Base-by-base conservation (phyloP, 306 rosid genomes). In the Mimosa pudica region DNA sequence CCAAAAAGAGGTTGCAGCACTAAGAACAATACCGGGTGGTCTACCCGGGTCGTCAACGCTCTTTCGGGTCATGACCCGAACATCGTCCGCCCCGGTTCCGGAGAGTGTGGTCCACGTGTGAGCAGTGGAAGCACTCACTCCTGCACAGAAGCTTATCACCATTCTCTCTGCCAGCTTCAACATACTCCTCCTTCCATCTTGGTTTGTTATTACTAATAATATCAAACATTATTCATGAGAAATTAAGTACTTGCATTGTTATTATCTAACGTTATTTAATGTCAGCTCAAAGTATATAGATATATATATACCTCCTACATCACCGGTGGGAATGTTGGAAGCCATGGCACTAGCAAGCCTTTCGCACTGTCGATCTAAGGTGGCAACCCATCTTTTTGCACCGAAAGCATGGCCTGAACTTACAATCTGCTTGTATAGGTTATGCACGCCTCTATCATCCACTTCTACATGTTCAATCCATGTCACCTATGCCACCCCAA, bases 1-100 rank as follows among this genome's bases (percentile, higher is more conserved):
- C 99, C 99, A 96, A 74, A 96, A 91, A 24, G 98, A 96, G 64
- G 99, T 96, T 18, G 99, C 99, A 30, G 98, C 99, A 55, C 98
- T 91, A 0, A 96, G 90, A 72, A 96, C 99, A 41, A 96, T 91
- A 5, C 99, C 99, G 0, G 97, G 96, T 11, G 99, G 99, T 73
- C 98, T 82, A 10, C 98, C 99, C 0, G 99, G 99, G 67, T 93
- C 99, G 71, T 96, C 99, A 0, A 93, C 93, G 58, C 98, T 96
- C 89, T 96, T 93, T 2, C 98, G 82, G 55, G 98, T 93, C 98
- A 93, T 96, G 20, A 93, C 99, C 70, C 99, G 87, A 1, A 96
- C 98, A 69, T 96, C 99, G 79, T 96, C 98, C 1, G 98, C 96
- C 6, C 98, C 98, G 0, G 98, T 93, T 24, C 99, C 99, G 0